Percentiles rank a stretch among this genome's conserved stretches.
phyloP scores from a whole-genome alignment of 192 early-diverging fungal species.

The Rhizophagus clarus region DNA sequence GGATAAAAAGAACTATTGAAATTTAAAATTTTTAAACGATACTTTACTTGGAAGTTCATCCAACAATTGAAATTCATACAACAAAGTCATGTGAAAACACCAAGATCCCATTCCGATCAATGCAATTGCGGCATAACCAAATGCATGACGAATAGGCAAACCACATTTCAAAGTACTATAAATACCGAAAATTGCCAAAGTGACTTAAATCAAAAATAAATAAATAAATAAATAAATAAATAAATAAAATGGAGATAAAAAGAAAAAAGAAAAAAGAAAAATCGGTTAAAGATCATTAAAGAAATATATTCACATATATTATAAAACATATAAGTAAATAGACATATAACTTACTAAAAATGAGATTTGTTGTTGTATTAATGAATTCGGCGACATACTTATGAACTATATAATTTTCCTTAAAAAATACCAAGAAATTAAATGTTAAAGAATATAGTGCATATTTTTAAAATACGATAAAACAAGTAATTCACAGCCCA shows the following conservation, averaged over 20 bases:
- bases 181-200: conserved; percentile 63
- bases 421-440: not conserved
- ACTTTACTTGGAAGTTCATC: conserved; percentile 79
- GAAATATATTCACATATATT: too few relatives aligned
- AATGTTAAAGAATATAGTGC: not conserved
- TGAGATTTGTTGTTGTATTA: conserved; percentile 74
- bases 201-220: too few relatives aligned
- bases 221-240: too few relatives aligned
- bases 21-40: not conserved
- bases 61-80: conserved; percentile 70
- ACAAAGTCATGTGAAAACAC: conserved; percentile 78
- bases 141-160: conserved; percentile 55
- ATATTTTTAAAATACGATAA: not conserved
- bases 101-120: conserved; percentile 75
- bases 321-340: not conserved
- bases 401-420: conserved; percentile 73
- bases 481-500: not conserved
- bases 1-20: not conserved
- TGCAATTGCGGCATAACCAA: conserved; percentile 61
- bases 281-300: not conserved
- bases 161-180: conserved; percentile 49
- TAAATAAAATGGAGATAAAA: too few relatives aligned
- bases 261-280: too few relatives aligned
- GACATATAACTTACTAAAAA: conserved; percentile 45
- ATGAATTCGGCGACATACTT: conserved; percentile 79